phyloP scores from a whole-genome alignment of 345 rosid genomes.

The Pelargonium nanum region DNA sequence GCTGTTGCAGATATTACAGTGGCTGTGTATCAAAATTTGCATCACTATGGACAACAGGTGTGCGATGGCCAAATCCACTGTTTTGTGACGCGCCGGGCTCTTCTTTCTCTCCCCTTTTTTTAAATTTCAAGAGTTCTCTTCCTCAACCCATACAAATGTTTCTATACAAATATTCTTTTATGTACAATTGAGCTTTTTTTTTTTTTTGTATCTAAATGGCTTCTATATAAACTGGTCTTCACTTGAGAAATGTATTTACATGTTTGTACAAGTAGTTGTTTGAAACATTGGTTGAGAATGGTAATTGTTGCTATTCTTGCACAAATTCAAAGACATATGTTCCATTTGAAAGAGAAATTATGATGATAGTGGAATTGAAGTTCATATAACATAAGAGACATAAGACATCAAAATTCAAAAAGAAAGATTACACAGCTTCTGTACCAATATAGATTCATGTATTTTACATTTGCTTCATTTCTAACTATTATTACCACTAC shows the following conservation, averaged over 20 bases:
- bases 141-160: neutral
- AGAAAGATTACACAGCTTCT: neutral
- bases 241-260: neutral
- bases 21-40: slow-evolving; percentile 8
- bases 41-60: slow-evolving; percentile 10
- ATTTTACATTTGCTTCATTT: slow-evolving; percentile 16
- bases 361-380: too few species aligned
- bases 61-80: too few species aligned
- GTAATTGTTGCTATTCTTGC: too few species aligned
- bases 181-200: slow-evolving; percentile 19
- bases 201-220: slow-evolving; percentile 25
- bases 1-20: neutral
- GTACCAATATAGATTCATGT: neutral
- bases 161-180: neutral
- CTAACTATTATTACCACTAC: slow-evolving; percentile 14
- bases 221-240: slow-evolving; percentile 11
- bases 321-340: too few species aligned
- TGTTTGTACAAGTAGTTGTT: too few species aligned
- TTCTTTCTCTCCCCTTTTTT: neutral
- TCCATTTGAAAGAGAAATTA: too few species aligned
- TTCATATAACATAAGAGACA: too few species aligned
- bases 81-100: too few species aligned
- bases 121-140: neutral
- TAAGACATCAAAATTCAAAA: too few species aligned
- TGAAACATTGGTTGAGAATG: too few species aligned